A percentile compares a stretch with the other conserved stretches of the same genome.
Conservation (phyloP, 345 rosid genomes). For the Clarkia xantiana region DNA sequence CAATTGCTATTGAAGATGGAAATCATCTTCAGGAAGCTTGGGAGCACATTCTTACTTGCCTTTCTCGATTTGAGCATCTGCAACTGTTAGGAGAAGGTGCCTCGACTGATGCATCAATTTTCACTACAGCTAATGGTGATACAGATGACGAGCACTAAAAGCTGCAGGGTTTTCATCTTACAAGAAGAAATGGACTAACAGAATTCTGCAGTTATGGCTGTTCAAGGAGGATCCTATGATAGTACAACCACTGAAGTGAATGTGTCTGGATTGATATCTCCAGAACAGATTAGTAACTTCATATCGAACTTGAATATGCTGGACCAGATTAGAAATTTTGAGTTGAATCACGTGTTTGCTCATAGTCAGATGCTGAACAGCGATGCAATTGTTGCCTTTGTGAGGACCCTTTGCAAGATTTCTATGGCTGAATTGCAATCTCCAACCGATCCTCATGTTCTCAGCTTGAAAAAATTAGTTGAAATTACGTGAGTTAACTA, state of each 20-base stretch:
- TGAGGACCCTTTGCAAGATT: slow-evolving; percentile 89
- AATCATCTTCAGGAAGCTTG: slow-evolving; percentile 85
- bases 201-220: slow-evolving; percentile 90
- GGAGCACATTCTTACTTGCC: slow-evolving; percentile 92
- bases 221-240: slow-evolving; percentile 93
- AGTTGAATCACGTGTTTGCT: slow-evolving; percentile 90
- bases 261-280: slow-evolving; percentile 49
- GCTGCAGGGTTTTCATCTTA: slow-evolving; percentile 42
- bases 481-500: slow-evolving; percentile 74
- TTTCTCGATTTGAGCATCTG: slow-evolving; percentile 89
- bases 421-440: slow-evolving; percentile 87
- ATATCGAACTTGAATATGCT: slow-evolving; percentile 85
- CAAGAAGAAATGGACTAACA: slow-evolving; percentile 73
- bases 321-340: slow-evolving; percentile 85
- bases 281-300: slow-evolving; percentile 62
- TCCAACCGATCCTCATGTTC: slow-evolving; percentile 93
- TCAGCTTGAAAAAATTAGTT: slow-evolving; percentile 88
- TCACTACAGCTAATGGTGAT: slow-evolving; percentile 48
- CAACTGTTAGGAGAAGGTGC: slow-evolving; percentile 95
- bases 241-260: slow-evolving; percentile 52
- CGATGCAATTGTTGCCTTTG: slow-evolving; percentile 89
- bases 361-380: slow-evolving; percentile 87
- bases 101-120: slow-evolving; percentile 74
- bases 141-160: slow-evolving; percentile 51
- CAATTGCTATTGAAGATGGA: slow-evolving; percentile 93